phyloP scores from a whole-genome alignment of 164 flowering plant genomes.

The Pachysandra terminalis region DNA sequence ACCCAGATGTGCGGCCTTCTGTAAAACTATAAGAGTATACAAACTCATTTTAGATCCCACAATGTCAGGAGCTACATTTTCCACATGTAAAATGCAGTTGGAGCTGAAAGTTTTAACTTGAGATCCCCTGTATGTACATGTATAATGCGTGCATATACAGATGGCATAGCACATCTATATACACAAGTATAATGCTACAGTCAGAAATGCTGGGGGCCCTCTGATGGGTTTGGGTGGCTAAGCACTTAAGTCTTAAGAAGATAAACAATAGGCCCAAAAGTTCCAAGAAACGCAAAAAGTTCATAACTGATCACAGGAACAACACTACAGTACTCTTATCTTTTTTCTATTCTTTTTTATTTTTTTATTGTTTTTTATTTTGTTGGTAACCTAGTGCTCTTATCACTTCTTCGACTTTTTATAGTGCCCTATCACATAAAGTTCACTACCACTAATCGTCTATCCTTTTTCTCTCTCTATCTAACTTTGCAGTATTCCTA shows the following conservation, averaged over 20 bases:
- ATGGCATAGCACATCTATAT: too few species aligned
- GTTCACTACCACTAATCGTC: too few species aligned
- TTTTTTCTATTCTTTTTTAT: too few species aligned
- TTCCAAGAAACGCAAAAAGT: conserved; percentile 3
- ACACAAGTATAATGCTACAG: background rate
- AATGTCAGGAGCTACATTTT: too few species aligned
- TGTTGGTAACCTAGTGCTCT: background rate
- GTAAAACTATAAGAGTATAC: too few species aligned
- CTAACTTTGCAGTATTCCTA: too few species aligned
- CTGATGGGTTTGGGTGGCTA: conserved; percentile 16
- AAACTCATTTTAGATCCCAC: too few species aligned
- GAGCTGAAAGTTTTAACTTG: too few species aligned
- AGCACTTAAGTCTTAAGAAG: conserved; percentile 14
- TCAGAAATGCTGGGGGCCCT: background rate
- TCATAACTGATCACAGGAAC: background rate
- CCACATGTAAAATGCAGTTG: too few species aligned
- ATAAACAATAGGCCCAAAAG: conserved; percentile 15
- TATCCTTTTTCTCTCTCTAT: conserved; percentile 3
- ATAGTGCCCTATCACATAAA: background rate
- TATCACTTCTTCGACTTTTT: background rate
- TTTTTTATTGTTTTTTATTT: conserved; percentile 6
- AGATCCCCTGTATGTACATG: too few species aligned
- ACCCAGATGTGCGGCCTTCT: too few species aligned
- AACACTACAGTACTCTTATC: conserved; percentile 22
- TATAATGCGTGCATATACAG: too few species aligned